Evolutionary conservation across 139 green algal genomes (phyloP).

Genomic region (Penium margaritaceum): DNA sequence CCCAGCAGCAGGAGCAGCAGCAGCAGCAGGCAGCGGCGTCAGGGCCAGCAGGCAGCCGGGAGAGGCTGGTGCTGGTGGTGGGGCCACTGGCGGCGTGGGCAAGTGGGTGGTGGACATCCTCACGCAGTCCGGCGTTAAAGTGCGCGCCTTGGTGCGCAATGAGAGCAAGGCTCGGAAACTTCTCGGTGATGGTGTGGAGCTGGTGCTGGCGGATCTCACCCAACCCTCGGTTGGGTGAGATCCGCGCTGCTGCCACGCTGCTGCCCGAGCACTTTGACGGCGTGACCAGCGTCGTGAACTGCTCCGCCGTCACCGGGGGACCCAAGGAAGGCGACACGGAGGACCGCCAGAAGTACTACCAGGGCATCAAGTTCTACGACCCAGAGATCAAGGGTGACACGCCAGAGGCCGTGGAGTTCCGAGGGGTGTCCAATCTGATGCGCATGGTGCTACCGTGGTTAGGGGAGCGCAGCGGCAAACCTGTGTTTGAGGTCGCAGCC

Average conservation of each 20-base stretch:
- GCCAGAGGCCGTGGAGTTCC: conserved; percentile 40
- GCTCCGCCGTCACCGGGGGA: conserved; percentile 60
- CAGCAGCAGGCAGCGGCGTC: too few relatives aligned
- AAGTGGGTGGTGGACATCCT: conserved; percentile 67
- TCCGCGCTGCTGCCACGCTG: too few relatives aligned
- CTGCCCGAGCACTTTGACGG: conserved; percentile 63
- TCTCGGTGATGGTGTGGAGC: too few relatives aligned
- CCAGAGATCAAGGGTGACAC: conserved; percentile 42
- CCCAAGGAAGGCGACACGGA: conserved; percentile 80
- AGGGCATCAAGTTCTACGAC: conserved; percentile 53
- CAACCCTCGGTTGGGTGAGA: too few relatives aligned
- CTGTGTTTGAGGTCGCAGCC: too few relatives aligned
- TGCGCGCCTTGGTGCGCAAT: conserved; percentile 72
- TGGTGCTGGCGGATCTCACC: too few relatives aligned
- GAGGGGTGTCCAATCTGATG: conserved; percentile 33
- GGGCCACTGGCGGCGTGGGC: conserved; percentile 77
- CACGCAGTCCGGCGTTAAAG: conserved; percentile 52
- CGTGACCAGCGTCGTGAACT: conserved; percentile 64
- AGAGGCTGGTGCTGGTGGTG: conserved; percentile 57
- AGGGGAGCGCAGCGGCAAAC: too few relatives aligned
- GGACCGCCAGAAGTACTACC: conserved; percentile 75
- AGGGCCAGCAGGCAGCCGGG: too few relatives aligned
- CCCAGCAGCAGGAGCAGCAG: too few relatives aligned
- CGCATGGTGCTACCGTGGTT: too few relatives aligned
- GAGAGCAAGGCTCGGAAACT: too few relatives aligned